phyloP scores from a whole-genome alignment of 192 early-diverging fungal species.

The Backusella tuberculispora region DNA sequence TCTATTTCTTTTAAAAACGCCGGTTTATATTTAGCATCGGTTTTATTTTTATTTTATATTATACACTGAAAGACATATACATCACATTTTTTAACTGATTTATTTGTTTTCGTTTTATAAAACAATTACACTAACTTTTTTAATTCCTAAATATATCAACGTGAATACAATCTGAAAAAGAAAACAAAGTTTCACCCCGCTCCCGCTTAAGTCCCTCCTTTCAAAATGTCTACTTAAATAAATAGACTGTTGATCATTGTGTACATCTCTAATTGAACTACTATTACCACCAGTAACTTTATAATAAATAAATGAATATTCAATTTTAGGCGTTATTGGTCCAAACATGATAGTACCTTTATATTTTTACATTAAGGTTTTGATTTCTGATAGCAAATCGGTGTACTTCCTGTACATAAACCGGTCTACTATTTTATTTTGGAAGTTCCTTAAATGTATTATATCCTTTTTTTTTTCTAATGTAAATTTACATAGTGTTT shows the following conservation, averaged over 20 bases:
- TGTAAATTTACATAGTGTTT: background rate
- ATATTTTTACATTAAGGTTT: constrained; percentile 4
- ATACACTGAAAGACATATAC: background rate
- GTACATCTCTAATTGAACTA: background rate
- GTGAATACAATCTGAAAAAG: background rate
- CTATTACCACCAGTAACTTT: background rate
- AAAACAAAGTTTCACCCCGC: constrained; percentile 1
- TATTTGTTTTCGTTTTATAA: constrained; percentile 3
- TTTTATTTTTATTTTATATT: background rate
- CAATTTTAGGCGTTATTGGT: no score
- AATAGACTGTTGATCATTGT: background rate
- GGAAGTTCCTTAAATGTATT: constrained; percentile 15
- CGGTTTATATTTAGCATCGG: background rate
- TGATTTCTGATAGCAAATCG: constrained; percentile 13
- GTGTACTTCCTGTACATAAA: background rate
- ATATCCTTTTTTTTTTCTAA: background rate
- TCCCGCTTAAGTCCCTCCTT: background rate
- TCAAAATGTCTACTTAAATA: background rate
- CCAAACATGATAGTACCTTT: background rate
- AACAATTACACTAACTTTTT: background rate
- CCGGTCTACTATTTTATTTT: constrained; percentile 10
- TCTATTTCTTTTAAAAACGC: background rate
- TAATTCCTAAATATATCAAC: background rate
- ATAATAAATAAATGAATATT: background rate
- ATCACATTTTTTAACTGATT: background rate